A percentile compares a stretch with the other conserved stretches of the same genome.
These are phyloP conservation scores for Centella asiatica DNA, from an alignment of 129 eudicot genomes.

Conservation along the genomic window DNA sequence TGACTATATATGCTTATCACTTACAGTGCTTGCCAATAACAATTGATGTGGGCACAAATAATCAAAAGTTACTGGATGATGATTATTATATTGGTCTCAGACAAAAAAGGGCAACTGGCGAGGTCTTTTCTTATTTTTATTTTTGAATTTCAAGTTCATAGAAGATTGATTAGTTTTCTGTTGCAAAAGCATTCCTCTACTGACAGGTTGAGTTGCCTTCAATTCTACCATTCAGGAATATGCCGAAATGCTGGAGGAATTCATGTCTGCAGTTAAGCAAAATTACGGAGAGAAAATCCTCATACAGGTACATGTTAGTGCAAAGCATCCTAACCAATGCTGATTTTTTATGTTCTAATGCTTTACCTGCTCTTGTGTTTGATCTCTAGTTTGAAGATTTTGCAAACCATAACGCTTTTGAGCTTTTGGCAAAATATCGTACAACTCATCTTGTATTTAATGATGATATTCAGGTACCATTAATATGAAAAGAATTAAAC, in stretches of 20 bases:
- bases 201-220: neutral
- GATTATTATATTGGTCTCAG: slow-evolving; percentile 85
- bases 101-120: slow-evolving; percentile 77
- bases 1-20: neutral
- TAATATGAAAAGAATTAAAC: neutral
- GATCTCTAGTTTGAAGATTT: slow-evolving; percentile 77
- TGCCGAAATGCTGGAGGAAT: slow-evolving; percentile 76
- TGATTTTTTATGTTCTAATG: neutral
- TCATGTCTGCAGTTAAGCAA: slow-evolving; percentile 83
- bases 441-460: slow-evolving; percentile 79
- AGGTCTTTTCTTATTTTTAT: slow-evolving; percentile 23
- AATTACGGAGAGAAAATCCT: slow-evolving; percentile 88
- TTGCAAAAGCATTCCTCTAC: neutral
- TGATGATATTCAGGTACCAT: slow-evolving; percentile 86
- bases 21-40: slow-evolving; percentile 81
- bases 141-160: neutral
- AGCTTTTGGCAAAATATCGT: slow-evolving; percentile 70
- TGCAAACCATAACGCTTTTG: slow-evolving; percentile 94
- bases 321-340: neutral
- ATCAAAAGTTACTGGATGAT: slow-evolving; percentile 62
- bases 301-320: slow-evolving; percentile 39
- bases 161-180: no score
- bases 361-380: neutral
- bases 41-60: slow-evolving; percentile 91
- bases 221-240: slow-evolving; percentile 50